Evolutionary conservation across 179 eudicot species (phyloP).

Genomic region (Nepenthes alata): DNA sequence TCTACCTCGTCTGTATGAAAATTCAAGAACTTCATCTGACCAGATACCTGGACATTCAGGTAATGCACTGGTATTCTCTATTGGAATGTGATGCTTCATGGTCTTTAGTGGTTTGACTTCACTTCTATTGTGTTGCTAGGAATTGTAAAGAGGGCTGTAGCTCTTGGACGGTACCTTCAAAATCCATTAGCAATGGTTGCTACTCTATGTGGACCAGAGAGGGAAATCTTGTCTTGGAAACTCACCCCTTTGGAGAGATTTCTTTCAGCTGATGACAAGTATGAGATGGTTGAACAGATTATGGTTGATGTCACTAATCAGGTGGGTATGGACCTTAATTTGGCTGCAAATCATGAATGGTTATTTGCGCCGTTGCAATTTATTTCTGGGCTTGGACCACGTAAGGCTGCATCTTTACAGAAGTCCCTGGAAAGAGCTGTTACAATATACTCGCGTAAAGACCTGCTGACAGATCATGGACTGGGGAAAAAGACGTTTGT

Average conservation of each 20-base stretch:
- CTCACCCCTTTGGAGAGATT: slow-evolving; percentile 72
- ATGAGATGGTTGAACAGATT: slow-evolving; percentile 82
- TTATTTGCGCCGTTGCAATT: slow-evolving; percentile 84
- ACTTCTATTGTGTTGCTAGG: slow-evolving; percentile 29
- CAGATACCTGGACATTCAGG: slow-evolving; percentile 82
- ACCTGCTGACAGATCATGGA: slow-evolving; percentile 58
- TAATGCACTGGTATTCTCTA: slow-evolving; percentile 13
- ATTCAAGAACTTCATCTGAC: slow-evolving; percentile 77
- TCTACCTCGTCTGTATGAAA: slow-evolving; percentile 91
- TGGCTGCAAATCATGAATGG: slow-evolving; percentile 97
- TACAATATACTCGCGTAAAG: slow-evolving; percentile 68
- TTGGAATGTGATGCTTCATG: slow-evolving; percentile 4
- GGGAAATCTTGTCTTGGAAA: slow-evolving; percentile 91
- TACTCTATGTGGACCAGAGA: slow-evolving; percentile 79
- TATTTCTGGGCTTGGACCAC: slow-evolving; percentile 95
- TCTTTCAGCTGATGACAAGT: slow-evolving; percentile 83
- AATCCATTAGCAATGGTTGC: slow-evolving; percentile 97
- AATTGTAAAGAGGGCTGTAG: slow-evolving; percentile 87
- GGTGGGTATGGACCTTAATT: slow-evolving; percentile 88
- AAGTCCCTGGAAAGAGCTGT: slow-evolving; percentile 75
- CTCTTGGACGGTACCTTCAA: slow-evolving; percentile 81
- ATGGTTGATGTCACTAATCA: slow-evolving; percentile 97
- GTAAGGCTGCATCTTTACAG: slow-evolving; percentile 83
- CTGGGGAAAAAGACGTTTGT: slow-evolving; percentile 85
- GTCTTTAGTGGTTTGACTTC: slow-evolving; percentile 4